A percentile compares a stretch with the other conserved stretches of the same genome.
phyloP scores from a whole-genome alignment of 768 basidiomycete genomes.

The Russula foetens region DNA sequence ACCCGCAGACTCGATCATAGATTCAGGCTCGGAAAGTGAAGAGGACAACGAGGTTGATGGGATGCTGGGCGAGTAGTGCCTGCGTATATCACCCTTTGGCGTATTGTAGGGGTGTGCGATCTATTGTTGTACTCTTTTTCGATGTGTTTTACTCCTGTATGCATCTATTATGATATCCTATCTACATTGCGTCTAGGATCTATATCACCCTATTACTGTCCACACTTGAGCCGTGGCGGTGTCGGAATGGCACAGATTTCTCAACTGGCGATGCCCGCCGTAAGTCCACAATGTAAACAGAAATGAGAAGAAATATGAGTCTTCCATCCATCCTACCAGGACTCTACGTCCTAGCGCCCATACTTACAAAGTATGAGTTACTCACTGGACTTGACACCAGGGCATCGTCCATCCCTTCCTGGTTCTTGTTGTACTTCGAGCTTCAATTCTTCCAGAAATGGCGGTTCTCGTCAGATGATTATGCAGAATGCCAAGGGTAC shows the following conservation, averaged over 20 bases:
- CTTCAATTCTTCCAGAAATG: no score
- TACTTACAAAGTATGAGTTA: no score
- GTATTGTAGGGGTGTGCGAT: constrained; percentile 2
- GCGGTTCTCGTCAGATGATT: no score
- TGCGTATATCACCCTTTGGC: background rate
- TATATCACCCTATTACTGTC: background rate
- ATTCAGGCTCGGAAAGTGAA: constrained; percentile 12
- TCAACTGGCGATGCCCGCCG: no score
- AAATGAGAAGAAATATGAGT: background rate
- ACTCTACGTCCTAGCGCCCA: background rate
- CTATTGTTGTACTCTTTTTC: constrained; percentile 6
- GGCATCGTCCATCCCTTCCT: no score
- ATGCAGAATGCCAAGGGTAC: no score
- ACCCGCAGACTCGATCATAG: constrained; percentile 19
- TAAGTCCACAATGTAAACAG: background rate
- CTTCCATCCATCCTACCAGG: background rate
- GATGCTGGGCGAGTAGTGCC: constrained; percentile 11
- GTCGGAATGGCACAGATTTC: no score
- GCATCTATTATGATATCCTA: background rate
- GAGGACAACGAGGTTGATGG: constrained; percentile 19
- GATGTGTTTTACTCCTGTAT: background rate
- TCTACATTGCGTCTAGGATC: background rate
- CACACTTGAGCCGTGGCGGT: background rate
- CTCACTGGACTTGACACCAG: no score
- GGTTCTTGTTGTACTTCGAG: no score